Evolutionary conservation across 108 stramenopile genomes (phyloP).

Genomic region (Cyclotella baltica): DNA sequence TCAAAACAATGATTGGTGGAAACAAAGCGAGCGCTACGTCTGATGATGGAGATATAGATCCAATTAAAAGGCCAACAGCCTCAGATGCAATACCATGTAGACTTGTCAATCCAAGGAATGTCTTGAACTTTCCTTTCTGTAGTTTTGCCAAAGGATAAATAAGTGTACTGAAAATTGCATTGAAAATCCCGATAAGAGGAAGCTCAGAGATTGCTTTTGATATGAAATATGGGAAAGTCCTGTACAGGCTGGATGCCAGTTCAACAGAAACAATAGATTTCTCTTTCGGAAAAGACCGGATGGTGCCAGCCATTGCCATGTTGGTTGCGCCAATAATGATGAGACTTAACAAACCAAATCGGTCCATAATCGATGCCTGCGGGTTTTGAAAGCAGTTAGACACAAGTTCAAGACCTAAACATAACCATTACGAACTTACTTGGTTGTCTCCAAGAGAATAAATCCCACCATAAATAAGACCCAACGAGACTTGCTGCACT

Average conservation of each 20-base stretch:
- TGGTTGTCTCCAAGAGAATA: conserved; percentile 79
- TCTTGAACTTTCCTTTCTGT: conserved; percentile 67
- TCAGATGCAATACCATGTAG: conserved; percentile 81
- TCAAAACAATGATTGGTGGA: conserved; percentile 85
- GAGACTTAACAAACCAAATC: conserved; percentile 84
- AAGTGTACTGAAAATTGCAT: conserved; percentile 82
- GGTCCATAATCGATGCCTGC: conserved; percentile 81
- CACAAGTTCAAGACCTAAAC: not conserved
- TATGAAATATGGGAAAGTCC: conserved; percentile 91
- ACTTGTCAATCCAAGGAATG: conserved; percentile 79
- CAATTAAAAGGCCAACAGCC: conserved; percentile 78
- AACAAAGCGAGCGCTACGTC: conserved; percentile 87
- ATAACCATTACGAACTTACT: conserved; percentile 21
- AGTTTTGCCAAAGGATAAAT: conserved; percentile 86
- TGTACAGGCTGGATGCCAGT: conserved; percentile 77
- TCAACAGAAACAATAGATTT: conserved; percentile 83
- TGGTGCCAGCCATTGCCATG: conserved; percentile 86
- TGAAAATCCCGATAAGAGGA: conserved; percentile 83
- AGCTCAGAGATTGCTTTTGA: conserved; percentile 94
- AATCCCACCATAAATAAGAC: conserved; percentile 87
- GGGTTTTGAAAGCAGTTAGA: not conserved
- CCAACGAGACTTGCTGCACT: conserved; percentile 84
- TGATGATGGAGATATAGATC: conserved; percentile 67
- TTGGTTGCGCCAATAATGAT: conserved; percentile 87
- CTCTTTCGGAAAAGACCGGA: conserved; percentile 88